These are phyloP conservation scores for Grammothele lineata DNA, from an alignment of 768 basidiomycete genomes.

Conservation along the genomic window DNA sequence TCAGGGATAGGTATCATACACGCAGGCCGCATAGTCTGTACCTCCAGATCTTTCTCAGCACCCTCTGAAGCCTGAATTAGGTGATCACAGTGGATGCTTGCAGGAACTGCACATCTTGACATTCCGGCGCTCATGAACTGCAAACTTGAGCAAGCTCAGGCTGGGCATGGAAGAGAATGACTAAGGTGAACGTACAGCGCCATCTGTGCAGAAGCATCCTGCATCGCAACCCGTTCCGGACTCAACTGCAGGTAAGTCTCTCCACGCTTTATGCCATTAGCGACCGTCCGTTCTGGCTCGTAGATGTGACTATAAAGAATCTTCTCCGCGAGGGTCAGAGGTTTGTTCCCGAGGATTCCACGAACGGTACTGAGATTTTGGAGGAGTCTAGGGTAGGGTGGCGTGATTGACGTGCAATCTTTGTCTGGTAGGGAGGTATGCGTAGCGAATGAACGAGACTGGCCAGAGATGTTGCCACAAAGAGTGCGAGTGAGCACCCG, in stretches of 20 bases:
- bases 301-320: conserved; percentile 91
- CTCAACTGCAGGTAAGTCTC: conserved; percentile 85
- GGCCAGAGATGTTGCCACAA: neutral
- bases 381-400: conserved; percentile 73
- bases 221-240: conserved; percentile 96
- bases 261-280: conserved; percentile 68
- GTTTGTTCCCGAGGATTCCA: conserved; percentile 60
- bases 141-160: conserved; percentile 53
- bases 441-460: conserved; percentile 31
- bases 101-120: conserved; percentile 75
- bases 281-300: conserved; percentile 70
- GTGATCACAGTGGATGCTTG: conserved; percentile 97
- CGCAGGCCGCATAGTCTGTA: conserved; percentile 22
- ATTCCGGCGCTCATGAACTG: conserved; percentile 99
- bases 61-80: conserved; percentile 92
- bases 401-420: conserved; percentile 72
- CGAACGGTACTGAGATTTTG: conserved; percentile 69
- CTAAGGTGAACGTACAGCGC: conserved; percentile 60
- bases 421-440: conserved; percentile 42
- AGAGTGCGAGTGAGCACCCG: neutral
- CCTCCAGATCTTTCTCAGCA: conserved; percentile 82
- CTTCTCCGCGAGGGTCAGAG: conserved; percentile 95
- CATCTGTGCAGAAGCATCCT: conserved; percentile 93
- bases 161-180: too few relatives aligned
- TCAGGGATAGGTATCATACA: too few relatives aligned